Conservation (phyloP, 768 basidiomycete species). For the Panaeolus cyanescens region DNA sequence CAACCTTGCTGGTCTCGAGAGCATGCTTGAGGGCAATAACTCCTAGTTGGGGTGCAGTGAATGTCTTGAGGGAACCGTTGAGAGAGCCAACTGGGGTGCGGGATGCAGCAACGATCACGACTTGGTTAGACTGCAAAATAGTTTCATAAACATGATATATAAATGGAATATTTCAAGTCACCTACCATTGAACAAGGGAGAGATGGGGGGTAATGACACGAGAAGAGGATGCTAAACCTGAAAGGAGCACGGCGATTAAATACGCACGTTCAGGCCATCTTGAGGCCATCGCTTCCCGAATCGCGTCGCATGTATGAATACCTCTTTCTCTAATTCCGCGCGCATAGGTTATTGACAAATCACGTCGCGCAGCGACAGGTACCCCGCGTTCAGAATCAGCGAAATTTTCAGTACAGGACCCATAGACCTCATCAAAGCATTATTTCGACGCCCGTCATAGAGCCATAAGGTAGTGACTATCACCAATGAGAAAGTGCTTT, state of each 20-base stretch:
- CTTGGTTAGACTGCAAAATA: slow-evolving; percentile 65
- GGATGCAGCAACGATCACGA: slow-evolving; percentile 90
- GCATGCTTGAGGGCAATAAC: slow-evolving; percentile 88
- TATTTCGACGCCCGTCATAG: too few species aligned
- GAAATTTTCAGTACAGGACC: too few species aligned
- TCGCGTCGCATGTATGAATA: too few species aligned
- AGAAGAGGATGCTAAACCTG: slow-evolving; percentile 41
- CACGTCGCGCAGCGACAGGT: too few species aligned
- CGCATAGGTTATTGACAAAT: too few species aligned
- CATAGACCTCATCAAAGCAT: too few species aligned
- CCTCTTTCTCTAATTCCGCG: too few species aligned
- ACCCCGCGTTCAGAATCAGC: too few species aligned
- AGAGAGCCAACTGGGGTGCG: slow-evolving; percentile 95
- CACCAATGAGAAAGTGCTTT: too few species aligned
- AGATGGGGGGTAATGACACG: slow-evolving; percentile 37
- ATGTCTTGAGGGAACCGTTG: slow-evolving; percentile 84
- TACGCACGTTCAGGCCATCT: too few species aligned
- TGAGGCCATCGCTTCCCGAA: too few species aligned
- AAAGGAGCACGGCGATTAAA: slow-evolving; percentile 45
- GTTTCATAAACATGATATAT: slow-evolving; percentile 6
- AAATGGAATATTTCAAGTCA: slow-evolving; percentile 4
- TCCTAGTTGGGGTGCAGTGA: slow-evolving; percentile 93
- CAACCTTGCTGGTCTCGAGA: slow-evolving; percentile 75
- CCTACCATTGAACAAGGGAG: slow-evolving; percentile 56
- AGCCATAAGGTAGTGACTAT: too few species aligned